Conservation (phyloP, 805 yeast genomes). For the Cyberlindnera lachancei region DNA sequence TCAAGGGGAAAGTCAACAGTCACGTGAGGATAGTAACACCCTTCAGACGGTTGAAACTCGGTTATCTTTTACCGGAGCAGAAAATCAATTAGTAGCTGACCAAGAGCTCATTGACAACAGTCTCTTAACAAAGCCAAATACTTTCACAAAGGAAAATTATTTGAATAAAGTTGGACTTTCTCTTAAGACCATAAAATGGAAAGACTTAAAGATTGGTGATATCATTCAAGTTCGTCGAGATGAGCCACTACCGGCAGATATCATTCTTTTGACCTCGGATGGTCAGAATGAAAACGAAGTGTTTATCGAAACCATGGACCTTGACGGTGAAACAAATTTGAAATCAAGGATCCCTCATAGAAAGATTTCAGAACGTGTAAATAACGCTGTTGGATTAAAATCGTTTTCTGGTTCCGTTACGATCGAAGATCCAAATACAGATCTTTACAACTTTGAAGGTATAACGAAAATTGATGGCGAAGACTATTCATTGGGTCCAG, state of each 20-base stretch:
- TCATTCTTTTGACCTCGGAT: slow-evolving; percentile 61
- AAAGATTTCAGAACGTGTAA: slow-evolving; percentile 46
- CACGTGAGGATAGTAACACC: too few species aligned
- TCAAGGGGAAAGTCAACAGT: slow-evolving; percentile 3
- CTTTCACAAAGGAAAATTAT: slow-evolving; percentile 24
- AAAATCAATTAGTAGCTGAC: too few species aligned
- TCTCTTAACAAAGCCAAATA: slow-evolving; percentile 14
- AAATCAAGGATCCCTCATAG: slow-evolving; percentile 66
- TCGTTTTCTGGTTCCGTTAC: slow-evolving; percentile 47
- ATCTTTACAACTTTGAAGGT: slow-evolving; percentile 89
- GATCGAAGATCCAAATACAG: slow-evolving; percentile 87
- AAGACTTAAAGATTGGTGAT: slow-evolving; percentile 80
- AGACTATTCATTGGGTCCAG: slow-evolving; percentile 60
- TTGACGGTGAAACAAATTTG: slow-evolving; percentile 94
- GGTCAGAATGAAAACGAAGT: slow-evolving; percentile 51
- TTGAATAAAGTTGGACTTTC: slow-evolving; percentile 16
- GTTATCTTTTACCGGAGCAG: too few species aligned
- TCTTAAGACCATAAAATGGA: slow-evolving; percentile 46
- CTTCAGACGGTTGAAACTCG: too few species aligned
- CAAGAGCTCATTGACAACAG: slow-evolving; percentile 1
- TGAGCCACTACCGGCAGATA: slow-evolving; percentile 94
- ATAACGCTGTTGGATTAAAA: slow-evolving; percentile 43
- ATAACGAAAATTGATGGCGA: slow-evolving; percentile 35
- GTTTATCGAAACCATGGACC: slow-evolving; percentile 91
- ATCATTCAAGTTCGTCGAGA: slow-evolving; percentile 63